Evolutionary conservation across 106 monocot species (phyloP).

Genomic region (Dendrobium huoshanense): DNA sequence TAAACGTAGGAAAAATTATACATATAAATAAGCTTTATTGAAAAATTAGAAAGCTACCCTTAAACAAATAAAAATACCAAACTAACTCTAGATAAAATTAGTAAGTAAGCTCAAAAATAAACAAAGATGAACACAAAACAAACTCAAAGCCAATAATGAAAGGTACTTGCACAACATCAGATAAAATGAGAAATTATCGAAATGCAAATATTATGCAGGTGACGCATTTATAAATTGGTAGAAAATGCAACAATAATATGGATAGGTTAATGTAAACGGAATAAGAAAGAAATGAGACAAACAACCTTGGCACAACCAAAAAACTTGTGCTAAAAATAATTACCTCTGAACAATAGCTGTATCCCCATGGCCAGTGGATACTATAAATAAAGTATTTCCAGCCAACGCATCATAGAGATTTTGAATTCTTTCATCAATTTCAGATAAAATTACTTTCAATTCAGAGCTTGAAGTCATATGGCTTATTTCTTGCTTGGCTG

Average conservation of each 20-base stretch:
- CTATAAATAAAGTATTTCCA: constrained; percentile 65
- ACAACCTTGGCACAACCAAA: no score
- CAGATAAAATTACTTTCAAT: constrained; percentile 43
- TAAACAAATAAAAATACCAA: no score
- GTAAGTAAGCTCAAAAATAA: no score
- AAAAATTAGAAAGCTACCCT: no score
- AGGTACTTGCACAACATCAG: no score
- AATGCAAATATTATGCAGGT: background rate
- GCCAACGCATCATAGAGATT: constrained; percentile 64
- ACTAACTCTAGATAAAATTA: no score
- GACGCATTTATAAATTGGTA: background rate
- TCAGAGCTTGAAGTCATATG: constrained; percentile 27
- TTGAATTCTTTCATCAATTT: constrained; percentile 51
- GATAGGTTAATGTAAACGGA: background rate
- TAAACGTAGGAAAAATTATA: no score
- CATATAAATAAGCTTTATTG: no score
- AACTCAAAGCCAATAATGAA: no score
- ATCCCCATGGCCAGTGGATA: constrained; percentile 88
- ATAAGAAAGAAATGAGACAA: background rate
- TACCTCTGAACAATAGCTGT: constrained; percentile 89
- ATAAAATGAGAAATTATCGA: background rate
- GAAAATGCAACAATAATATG: background rate
- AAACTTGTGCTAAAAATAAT: background rate
- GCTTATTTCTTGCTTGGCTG: constrained; percentile 13
- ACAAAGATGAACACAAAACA: no score